Evolutionary conservation across 352 stramenopile genomes (phyloP), one percentile per base, ranked within the genome.

Genomic region (Pythium biforme): DNA sequence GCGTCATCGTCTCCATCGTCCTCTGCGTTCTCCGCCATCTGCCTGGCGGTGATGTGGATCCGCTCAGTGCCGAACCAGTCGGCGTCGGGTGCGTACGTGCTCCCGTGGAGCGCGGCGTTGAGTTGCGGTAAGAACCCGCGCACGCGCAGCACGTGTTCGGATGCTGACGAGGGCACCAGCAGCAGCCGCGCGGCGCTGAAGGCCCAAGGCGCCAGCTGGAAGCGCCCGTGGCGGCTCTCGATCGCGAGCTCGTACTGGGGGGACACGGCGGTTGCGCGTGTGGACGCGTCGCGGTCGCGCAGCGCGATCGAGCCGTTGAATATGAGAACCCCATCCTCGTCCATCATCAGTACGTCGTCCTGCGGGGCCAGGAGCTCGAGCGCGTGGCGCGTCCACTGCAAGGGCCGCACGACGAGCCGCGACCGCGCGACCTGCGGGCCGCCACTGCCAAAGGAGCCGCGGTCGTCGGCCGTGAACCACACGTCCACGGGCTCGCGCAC

Each of bases 51-150:
- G 9, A 92, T 34, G 22, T 31, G 54, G 23, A 91, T 37, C n/a
- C 73, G 52, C 20, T 91, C 79, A 5, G 77, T 62, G 10, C 84
- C 84, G 27, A 77, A 87, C 77, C 81, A 92, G 62, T 92, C 64
- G 39, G 17, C 33, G 5, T 55, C 47, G 49, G 81, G 79, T 12
- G 80, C 55, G 53, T 89, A 94, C 4, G 54, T 47, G 27, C 76
- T 86, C 12, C 67, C 64, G 37, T 83, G 74, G 1, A 93, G 59
- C 20, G 74, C 83, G 1, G 47, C 56, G 53, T 93, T 90, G 48
- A 92, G 45, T 33, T 86, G 69, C 19, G 46, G 22, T 3, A 88
- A 52, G 23, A 83, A 86, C 3, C 81, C 81, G 26, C 69, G 73
- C 55, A 88, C 29, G 2, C 74, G 59, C 15, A 84, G 19, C 0